These are phyloP conservation scores for Talaromyces sp. DNA, from an alignment of 2,329 filamentous ascomycete species.

Conservation along the genomic window DNA sequence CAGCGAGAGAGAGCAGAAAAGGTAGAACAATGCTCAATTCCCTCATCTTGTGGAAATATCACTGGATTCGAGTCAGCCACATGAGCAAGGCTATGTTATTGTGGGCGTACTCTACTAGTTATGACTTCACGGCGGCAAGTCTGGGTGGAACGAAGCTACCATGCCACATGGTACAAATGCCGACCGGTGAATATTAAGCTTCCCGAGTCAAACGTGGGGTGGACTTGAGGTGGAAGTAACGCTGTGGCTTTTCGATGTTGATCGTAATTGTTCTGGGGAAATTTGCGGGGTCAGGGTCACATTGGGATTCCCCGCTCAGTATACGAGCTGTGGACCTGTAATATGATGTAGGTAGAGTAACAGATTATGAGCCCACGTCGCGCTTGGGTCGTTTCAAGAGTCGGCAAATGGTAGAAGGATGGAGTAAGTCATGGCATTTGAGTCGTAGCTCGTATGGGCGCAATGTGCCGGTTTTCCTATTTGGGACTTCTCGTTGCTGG, in stretches of 20 bases:
- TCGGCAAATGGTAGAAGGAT: too few species aligned
- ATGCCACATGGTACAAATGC: background rate
- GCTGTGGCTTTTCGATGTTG: background rate
- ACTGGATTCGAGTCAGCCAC: background rate
- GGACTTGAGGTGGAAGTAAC: slow-evolving; percentile 2
- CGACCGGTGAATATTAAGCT: background rate
- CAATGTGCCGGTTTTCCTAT: too few species aligned
- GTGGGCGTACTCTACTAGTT: too few species aligned
- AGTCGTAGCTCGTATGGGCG: too few species aligned
- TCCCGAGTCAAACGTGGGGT: slow-evolving; percentile 1
- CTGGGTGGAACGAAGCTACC: background rate
- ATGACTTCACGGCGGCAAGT: too few species aligned
- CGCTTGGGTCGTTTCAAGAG: too few species aligned
- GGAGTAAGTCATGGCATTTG: too few species aligned
- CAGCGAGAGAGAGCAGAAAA: background rate
- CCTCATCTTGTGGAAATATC: background rate
- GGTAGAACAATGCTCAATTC: background rate
- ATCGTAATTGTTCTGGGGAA: background rate
- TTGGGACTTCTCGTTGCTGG: too few species aligned
- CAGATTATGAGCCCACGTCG: too few species aligned
- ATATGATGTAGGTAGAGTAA: too few species aligned
- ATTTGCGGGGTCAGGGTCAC: background rate
- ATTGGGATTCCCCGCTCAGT: background rate
- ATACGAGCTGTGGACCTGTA: background rate
- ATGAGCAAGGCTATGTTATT: background rate